phyloP scores from a whole-genome alignment of 306 rosid species.

The Dalbergia oliveri region DNA sequence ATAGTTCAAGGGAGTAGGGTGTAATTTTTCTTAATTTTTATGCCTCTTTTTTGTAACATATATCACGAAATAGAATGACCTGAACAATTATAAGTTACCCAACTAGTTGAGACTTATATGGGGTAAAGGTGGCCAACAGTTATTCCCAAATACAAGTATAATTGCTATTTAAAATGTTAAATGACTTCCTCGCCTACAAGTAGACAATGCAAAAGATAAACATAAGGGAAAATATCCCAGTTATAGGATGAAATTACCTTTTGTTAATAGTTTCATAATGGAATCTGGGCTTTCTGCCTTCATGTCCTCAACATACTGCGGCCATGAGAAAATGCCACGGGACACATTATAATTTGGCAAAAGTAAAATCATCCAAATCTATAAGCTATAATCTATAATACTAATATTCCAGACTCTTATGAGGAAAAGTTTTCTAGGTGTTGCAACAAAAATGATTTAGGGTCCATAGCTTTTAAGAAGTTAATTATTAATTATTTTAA shows the following conservation, averaged over 20 bases:
- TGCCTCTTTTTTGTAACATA: constrained; percentile 2
- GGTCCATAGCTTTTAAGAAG: no score
- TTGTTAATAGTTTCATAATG: constrained; percentile 82
- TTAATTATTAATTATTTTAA: no score
- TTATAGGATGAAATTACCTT: constrained; percentile 53
- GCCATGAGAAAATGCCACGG: constrained; percentile 35
- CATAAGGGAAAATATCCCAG: neutral
- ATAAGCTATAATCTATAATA: neutral
- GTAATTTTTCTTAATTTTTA: no score
- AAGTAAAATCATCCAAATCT: constrained; percentile 7
- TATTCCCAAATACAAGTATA: neutral
- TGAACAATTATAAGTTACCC: neutral
- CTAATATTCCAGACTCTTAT: no score
- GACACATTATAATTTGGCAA: neutral
- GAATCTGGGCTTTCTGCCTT: constrained; percentile 65
- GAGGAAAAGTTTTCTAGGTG: no score
- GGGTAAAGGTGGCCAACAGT: neutral
- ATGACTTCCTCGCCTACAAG: neutral
- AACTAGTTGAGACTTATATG: neutral
- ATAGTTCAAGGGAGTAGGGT: no score
- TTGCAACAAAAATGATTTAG: no score
- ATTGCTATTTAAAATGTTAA: neutral
- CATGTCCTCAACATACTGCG: constrained; percentile 76
- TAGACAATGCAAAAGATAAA: constrained; percentile 5
- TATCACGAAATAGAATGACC: neutral